Evolutionary conservation across 1,284 basidiomycete genomes (phyloP).

Genomic region (Abortiporus biennis): DNA sequence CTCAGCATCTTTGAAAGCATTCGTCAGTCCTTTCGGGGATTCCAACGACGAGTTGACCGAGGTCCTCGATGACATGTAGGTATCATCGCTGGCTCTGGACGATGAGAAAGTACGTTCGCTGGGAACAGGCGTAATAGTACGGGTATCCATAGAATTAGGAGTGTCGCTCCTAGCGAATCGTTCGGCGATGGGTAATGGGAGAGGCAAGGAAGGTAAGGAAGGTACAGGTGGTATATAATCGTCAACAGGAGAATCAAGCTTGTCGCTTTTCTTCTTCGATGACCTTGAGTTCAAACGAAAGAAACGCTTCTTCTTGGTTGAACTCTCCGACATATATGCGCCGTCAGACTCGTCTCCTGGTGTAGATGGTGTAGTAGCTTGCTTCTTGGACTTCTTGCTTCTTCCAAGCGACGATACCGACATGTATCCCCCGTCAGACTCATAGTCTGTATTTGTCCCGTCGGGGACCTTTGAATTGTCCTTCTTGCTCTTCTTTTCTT

Average conservation of each 20-base stretch:
- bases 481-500: conserved; percentile 18
- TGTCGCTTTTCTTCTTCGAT: conserved; percentile 19
- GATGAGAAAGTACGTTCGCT: conserved; percentile 7
- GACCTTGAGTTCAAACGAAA: conserved; percentile 28
- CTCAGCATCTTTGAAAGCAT: conserved; percentile 23
- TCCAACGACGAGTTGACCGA: conserved; percentile 9
- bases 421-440: conserved; percentile 26
- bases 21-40: conserved; percentile 17
- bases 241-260: conserved; percentile 15
- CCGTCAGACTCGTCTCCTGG: conserved; percentile 34
- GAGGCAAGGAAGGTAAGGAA: conserved; percentile 24
- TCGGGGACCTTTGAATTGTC: conserved; percentile 24
- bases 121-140: conserved; percentile 17
- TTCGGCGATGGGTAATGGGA: conserved; percentile 48
- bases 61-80: conserved; percentile 8
- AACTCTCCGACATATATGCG: conserved; percentile 31
- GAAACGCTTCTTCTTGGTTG: conserved; percentile 26
- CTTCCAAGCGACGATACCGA: conserved; percentile 15
- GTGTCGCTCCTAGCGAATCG: conserved; percentile 33
- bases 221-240: conserved; percentile 31
- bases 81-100: conserved; percentile 2
- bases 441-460: conserved; percentile 28
- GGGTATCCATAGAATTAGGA: conserved; percentile 11
- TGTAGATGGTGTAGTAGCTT: conserved; percentile 13
- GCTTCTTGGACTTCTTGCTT: conserved; percentile 19